A percentile compares a stretch with the other conserved stretches of the same genome.
These are phyloP conservation scores for Pythium diclinum DNA, from an alignment of 352 stramenopile genomes.

Conservation along the genomic window DNA sequence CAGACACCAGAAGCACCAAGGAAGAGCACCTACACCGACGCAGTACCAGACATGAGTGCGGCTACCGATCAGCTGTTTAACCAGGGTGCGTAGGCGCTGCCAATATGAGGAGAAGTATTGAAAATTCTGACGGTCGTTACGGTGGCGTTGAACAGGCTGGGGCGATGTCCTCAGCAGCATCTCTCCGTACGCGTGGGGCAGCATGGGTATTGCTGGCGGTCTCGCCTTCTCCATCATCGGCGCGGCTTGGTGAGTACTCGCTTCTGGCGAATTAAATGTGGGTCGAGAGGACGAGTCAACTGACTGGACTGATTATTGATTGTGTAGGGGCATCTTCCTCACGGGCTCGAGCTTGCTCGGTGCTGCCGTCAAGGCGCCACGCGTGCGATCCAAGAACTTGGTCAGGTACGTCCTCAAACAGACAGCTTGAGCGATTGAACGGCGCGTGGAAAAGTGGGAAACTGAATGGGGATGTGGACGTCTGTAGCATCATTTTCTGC, in stretches of 20 bases:
- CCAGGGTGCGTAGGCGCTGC: slow-evolving; percentile 46
- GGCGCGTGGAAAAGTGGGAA: not conserved
- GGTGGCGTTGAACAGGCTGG: slow-evolving; percentile 52
- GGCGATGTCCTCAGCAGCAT: slow-evolving; percentile 97
- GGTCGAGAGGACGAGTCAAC: not conserved
- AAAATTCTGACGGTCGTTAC: not conserved
- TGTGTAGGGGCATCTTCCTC: slow-evolving; percentile 86
- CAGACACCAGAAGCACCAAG: slow-evolving; percentile 12
- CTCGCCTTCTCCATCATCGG: slow-evolving; percentile 97
- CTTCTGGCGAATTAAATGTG: not conserved
- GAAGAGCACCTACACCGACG: slow-evolving; percentile 13
- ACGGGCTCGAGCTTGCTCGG: slow-evolving; percentile 96
- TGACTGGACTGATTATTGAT: not conserved
- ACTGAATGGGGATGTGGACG: not conserved
- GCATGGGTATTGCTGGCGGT: slow-evolving; percentile 96
- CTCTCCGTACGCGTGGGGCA: slow-evolving; percentile 97
- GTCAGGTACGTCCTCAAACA: slow-evolving; percentile 56
- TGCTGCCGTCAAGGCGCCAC: slow-evolving; percentile 97
- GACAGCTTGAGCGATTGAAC: not conserved
- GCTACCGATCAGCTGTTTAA: slow-evolving; percentile 85
- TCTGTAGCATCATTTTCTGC: slow-evolving; percentile 98
- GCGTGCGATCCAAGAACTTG: slow-evolving; percentile 99
- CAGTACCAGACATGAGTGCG: slow-evolving; percentile 52
- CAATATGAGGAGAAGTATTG: not conserved
- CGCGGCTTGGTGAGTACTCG: slow-evolving; percentile 85